Conservation (phyloP, 1,284 basidiomycete genomes). For the Leccinum proximum region DNA sequence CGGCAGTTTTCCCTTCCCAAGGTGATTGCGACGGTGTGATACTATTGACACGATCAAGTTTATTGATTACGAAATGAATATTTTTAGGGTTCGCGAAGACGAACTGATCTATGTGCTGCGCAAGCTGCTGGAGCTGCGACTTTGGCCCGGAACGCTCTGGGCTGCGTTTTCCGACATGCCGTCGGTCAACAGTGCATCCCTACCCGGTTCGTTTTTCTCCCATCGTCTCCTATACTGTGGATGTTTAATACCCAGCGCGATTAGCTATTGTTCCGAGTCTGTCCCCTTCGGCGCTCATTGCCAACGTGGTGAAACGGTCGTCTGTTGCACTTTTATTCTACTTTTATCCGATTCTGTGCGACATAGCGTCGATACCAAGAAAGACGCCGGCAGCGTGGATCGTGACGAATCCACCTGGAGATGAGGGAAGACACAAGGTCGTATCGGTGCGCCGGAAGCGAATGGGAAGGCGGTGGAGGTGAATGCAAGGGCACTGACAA, state of each 20-base stretch:
- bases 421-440: slow-evolving; percentile 12
- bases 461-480: slow-evolving; percentile 44
- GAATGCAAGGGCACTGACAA: slow-evolving; percentile 65
- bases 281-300: slow-evolving; percentile 50
- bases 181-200: slow-evolving; percentile 47
- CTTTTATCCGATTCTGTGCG: slow-evolving; percentile 76
- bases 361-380: slow-evolving; percentile 69
- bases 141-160: slow-evolving; percentile 77
- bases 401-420: slow-evolving; percentile 7
- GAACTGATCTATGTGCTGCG: slow-evolving; percentile 85
- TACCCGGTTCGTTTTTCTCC: slow-evolving; percentile 45
- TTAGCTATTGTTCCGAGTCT: slow-evolving; percentile 42
- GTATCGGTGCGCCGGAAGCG: slow-evolving; percentile 29
- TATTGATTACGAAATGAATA: not conserved
- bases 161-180: slow-evolving; percentile 67
- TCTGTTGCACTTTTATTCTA: slow-evolving; percentile 80
- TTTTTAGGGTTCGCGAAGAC: slow-evolving; percentile 76
- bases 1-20: slow-evolving; percentile 81
- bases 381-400: slow-evolving; percentile 71
- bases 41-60: not conserved
- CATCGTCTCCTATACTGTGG: not conserved
- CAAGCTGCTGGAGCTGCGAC: slow-evolving; percentile 64
- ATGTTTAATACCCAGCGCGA: not conserved
- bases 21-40: slow-evolving; percentile 40
- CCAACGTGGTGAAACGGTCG: slow-evolving; percentile 70